These are phyloP conservation scores for Liriodendron chinense DNA, from an alignment of 164 flowering plant species.

Conservation along the genomic window DNA sequence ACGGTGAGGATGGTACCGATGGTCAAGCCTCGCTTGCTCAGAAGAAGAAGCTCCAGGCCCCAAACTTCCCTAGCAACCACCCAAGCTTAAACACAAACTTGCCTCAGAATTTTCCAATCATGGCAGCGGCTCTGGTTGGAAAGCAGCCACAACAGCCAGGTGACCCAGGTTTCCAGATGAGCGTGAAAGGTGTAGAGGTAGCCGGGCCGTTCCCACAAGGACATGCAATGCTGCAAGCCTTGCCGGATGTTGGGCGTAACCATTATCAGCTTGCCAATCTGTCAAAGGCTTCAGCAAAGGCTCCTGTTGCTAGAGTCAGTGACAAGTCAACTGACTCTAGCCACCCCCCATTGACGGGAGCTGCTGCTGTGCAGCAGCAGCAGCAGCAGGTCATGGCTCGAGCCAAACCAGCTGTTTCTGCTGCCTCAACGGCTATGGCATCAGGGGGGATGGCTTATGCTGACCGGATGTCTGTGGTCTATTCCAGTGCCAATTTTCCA, in stretches of 20 bases:
- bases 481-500: constrained; percentile 10
- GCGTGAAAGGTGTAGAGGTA: constrained; percentile 5
- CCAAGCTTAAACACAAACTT: neutral
- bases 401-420: constrained; percentile 1
- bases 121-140: constrained; percentile 2
- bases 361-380: constrained; percentile 4
- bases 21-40: neutral
- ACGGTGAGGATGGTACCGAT: constrained; percentile 2
- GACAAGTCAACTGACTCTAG: constrained; percentile 9
- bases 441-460: constrained; percentile 1
- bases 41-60: constrained; percentile 10
- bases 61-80: neutral
- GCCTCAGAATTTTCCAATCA: constrained; percentile 7
- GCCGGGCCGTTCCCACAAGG: constrained; percentile 5
- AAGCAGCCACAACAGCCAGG: constrained; percentile 9
- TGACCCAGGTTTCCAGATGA: constrained; percentile 9
- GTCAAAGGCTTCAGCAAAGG: constrained; percentile 11
- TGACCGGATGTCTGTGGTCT: constrained; percentile 5
- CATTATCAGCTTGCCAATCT: constrained; percentile 9
- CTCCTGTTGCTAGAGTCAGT: neutral
- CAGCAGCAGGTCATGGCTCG: constrained; percentile 11
- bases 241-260: constrained; percentile 6
- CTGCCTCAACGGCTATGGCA: neutral
- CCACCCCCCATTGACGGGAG: constrained; percentile 1
- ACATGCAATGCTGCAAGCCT: constrained; percentile 9